Base-by-base conservation (phyloP, 306 rosid genomes). In the Castanea sativa region DNA sequence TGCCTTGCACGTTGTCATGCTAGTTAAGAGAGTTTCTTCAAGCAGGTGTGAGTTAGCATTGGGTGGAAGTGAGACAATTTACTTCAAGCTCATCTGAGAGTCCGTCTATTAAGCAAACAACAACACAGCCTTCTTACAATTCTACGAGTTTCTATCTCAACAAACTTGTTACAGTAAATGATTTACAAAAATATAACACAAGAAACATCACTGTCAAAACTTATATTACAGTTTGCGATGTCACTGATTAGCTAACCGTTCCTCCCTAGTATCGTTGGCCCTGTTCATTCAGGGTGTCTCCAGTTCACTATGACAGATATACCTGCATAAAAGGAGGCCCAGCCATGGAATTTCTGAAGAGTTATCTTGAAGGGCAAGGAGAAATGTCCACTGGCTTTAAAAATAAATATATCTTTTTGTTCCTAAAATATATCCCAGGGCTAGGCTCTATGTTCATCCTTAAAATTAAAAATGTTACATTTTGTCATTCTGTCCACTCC, bases 201-300 rank as follows among this genome's bases (percentile, higher is more conserved):
- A 67, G 85, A 80, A 86, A 83, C 81, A 85, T 86, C 83, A 80
- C 74, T 74, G 65, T 78, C 87, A 86, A 89, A 89, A 80, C 78
- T 83, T 80, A 67, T 79, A 68, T 65, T 79, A 84, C 90, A 81
- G 79, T 81, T 81, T 71, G 85, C 71, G 81, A 80, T 69, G 82
- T 61, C 59, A 55, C 80, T 80, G 30, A 29, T 29, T 83, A 43
- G 27, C 78, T 81, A 73, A 69, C 80, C 58, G 78, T 69, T 57
- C 67, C 63, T 20, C 43, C 41, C 81, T 21, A 73, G 56, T 69
- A 33, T 33, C 21, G 78, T 55, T 45, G 67, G 29, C 32, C 43
- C 45, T 78, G 64, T 16, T 15, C 16, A 13, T 58, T 33, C 21
- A 61, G 73, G 29, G 33, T 51, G 29, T 80, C 76, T 83, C 55